These are phyloP conservation scores for Lentinula lateritia DNA, from an alignment of 768 basidiomycete species.

Conservation along the genomic window DNA sequence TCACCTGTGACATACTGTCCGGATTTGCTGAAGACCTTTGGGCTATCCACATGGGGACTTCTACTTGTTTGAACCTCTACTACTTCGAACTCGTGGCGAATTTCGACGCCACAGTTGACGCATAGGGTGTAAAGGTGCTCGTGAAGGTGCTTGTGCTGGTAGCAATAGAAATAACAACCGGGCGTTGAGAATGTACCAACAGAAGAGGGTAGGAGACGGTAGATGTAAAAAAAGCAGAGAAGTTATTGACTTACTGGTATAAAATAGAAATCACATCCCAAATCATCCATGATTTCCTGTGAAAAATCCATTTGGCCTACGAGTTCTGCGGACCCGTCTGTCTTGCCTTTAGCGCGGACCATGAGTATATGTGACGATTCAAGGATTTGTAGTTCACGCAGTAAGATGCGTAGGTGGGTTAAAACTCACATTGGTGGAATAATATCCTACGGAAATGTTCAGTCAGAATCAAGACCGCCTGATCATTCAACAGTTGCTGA, in stretches of 20 bases:
- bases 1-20: slow-evolving; percentile 1
- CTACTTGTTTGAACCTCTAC: not conserved
- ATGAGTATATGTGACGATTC: too few species aligned
- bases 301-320: slow-evolving; percentile 5
- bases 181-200: not conserved
- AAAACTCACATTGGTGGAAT: slow-evolving; percentile 3
- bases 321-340: not conserved
- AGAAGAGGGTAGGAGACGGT: too few species aligned
- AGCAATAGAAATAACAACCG: not conserved
- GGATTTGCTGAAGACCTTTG: not conserved
- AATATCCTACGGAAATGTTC: not conserved
- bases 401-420: not conserved
- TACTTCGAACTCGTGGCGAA: slow-evolving; percentile 1
- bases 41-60: not conserved
- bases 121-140: slow-evolving; percentile 4
- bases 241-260: slow-evolving; percentile 4
- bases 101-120: not conserved
- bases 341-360: not conserved
- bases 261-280: slow-evolving; percentile 8
- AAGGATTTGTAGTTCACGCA: too few species aligned
- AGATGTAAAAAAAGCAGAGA: not conserved
- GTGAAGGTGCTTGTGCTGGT: slow-evolving; percentile 4
- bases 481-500: not conserved
- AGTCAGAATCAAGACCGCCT: not conserved
- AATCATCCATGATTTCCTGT: slow-evolving; percentile 9